Evolutionary conservation across 768 basidiomycete genomes (phyloP), one percentile per base, ranked within the genome.

Genomic region (Kwoniella botswanensis): DNA sequence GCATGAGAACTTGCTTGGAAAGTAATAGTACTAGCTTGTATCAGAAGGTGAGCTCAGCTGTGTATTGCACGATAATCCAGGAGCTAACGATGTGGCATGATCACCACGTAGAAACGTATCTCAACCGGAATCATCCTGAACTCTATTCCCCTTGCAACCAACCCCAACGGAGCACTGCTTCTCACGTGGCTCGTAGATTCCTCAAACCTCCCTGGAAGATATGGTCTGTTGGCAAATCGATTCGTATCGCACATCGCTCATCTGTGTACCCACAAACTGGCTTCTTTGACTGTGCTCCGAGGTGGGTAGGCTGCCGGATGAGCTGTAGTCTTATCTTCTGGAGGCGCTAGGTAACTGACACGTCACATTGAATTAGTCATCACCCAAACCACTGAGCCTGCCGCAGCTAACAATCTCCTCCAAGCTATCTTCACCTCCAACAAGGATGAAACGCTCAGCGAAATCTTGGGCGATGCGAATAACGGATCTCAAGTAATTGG

Each of bases 101-200:
- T 41, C 5, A 35, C 58, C 17, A 57, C 17, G 7, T 74, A 86
- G 86, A 94, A 96, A 82, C 93, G 95, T 43, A 91, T 98, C 75
- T 94, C 94, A 11, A 93, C 93, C 10, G 92, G 95, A 21, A 87
- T 99, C 83, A 93, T 98, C 72, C 87, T 98, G 77, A 98, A 99
- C 86, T 96, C 95, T 6, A 97, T 98, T 67, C 95, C 96, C 41
- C 87, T 99, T 69, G 94, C 95, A 17, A 98, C 96, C 18, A 98
- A 97, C 82, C 94, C 96, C 11, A 99, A 99, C 78, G 97, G 97
- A 65, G 95, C 97, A 0, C 86, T 99, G 62, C 86, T 98, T 67
- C 85, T 99, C 66, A 98, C 95, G 13, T 99, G 97, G 97, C 87
- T 99, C 57, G 88, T 98, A 71, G 97, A 99, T 80, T 91, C 93